Base-by-base conservation (phyloP, 1,284 basidiomycete species). In the Trichosporon ovoides region DNA sequence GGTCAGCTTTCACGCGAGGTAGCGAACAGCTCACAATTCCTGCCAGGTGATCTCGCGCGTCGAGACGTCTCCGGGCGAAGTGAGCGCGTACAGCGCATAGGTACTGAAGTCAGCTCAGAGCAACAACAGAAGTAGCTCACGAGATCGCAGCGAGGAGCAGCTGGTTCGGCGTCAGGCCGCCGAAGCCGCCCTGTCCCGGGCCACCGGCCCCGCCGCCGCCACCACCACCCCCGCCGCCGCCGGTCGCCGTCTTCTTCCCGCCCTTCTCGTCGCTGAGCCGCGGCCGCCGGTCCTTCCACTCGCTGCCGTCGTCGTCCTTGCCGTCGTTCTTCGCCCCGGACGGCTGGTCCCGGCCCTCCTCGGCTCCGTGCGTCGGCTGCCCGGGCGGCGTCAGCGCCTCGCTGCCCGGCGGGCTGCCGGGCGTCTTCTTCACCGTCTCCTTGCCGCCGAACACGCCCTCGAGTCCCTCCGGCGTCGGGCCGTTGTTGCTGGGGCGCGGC, bases 21-120 rank as follows among this genome's bases (percentile, higher is more conserved):
- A 13, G 3, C 18, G n/a, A n/a, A 13, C 16, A 11, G 72, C 77
- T 70, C 55, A 78, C 77, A 98, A 98, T 76, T 97, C 94, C 78
- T 97, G 94, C 93, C 94, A 98, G 64, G 94, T 97, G 66, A 98
- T 96, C 78, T 98, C 94, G 63, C 88, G 85, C 6, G 88, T 66
- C 36, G 67, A 55, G 11, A 58, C 35, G 31, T 71, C 73, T 33
- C 62, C 63, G 10, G 75, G 75, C 53, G 63, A 50, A 5, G 74
- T 64, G 33, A 77, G 40, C 18, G 66, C 61, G 66, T 73, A 77
- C 4, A 77, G 62, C 12, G 72, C 65, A 55, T 76, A 76, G 1
- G 72, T 70, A 16, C 70, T 74, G 57, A 11, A 16, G 50, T 60
- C 55, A 62, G 24, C 14, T 16, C 9, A 24, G 11, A n/a, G 11